A percentile compares a stretch with the other conserved stretches of the same genome.
Evolutionary conservation across 305 asterid genomes (phyloP).

Genomic region (Fraxinus albicans): DNA sequence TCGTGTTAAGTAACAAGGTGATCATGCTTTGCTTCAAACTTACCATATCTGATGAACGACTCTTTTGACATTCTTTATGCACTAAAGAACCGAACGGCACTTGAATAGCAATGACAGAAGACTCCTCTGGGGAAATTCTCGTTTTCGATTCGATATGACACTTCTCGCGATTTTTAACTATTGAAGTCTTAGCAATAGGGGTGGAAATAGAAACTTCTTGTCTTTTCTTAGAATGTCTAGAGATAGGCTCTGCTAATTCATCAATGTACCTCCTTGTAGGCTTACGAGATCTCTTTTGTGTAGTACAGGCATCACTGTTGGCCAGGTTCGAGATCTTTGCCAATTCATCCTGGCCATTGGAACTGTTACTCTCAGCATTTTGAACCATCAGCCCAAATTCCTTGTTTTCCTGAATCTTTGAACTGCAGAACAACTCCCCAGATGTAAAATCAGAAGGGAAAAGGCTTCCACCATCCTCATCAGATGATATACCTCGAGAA

Average conservation of each 20-base stretch:
- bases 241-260: conserved; percentile 54
- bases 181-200: conserved; percentile 40
- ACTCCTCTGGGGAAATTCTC: conserved; percentile 47
- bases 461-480: conserved; percentile 42
- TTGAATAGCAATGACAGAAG: conserved; percentile 67
- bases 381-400: conserved; percentile 27
- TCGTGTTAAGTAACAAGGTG: background rate
- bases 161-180: conserved; percentile 47
- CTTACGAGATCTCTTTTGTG: conserved; percentile 69
- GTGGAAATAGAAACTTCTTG: conserved; percentile 39
- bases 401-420: conserved; percentile 35
- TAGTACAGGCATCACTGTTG: conserved; percentile 31
- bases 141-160: conserved; percentile 36
- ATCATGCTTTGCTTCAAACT: conserved; percentile 23
- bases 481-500: conserved; percentile 44
- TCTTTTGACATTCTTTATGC: conserved; percentile 46
- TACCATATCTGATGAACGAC: conserved; percentile 32
- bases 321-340: conserved; percentile 25
- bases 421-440: conserved; percentile 32
- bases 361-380: conserved; percentile 28
- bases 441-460: conserved; percentile 29
- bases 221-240: conserved; percentile 38
- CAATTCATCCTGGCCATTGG: conserved; percentile 29
- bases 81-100: conserved; percentile 78
- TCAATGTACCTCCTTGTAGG: conserved; percentile 87